A percentile compares a stretch with the other conserved stretches of the same genome.
Evolutionary conservation across 2,329 filamentous ascomycete species (phyloP).

Genomic region (Epichloe scottii): DNA sequence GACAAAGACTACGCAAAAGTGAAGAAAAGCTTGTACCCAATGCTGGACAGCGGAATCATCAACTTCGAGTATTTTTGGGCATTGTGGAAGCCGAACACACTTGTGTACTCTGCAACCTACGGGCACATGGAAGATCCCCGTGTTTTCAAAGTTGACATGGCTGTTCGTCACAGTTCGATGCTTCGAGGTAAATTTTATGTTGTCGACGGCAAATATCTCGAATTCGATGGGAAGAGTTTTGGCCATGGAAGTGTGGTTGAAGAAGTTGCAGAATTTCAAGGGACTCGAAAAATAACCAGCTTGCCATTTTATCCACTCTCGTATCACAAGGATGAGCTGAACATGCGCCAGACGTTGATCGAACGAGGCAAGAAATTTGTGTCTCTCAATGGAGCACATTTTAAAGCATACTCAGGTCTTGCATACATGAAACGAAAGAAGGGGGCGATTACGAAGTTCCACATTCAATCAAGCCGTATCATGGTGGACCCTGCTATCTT

Average conservation of each 20-base stretch:
- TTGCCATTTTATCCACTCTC: conserved; percentile 64
- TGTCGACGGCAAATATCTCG: conserved; percentile 68
- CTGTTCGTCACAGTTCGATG: conserved; percentile 56
- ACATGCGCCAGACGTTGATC: conserved; percentile 53
- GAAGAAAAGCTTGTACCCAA: conserved; percentile 66
- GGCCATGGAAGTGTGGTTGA: conserved; percentile 60
- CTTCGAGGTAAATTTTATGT: conserved; percentile 64
- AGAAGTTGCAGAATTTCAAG: conserved; percentile 65
- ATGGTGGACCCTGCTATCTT: conserved; percentile 82
- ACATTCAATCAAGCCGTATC: conserved; percentile 73
- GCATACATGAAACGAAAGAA: conserved; percentile 77
- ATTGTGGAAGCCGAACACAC: conserved; percentile 74
- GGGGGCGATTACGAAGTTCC: conserved; percentile 51
- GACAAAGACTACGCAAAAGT: conserved; percentile 67
- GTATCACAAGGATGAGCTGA: conserved; percentile 62
- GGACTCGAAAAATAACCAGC: conserved; percentile 69
- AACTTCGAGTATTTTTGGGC: conserved; percentile 86
- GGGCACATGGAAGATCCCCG: conserved; percentile 63
- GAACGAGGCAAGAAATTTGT: conserved; percentile 79
- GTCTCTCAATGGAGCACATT: conserved; percentile 67
- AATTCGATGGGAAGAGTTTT: conserved; percentile 80
- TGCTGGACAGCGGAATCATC: conserved; percentile 71
- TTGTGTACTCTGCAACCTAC: conserved; percentile 68
- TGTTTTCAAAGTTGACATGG: conserved; percentile 70
- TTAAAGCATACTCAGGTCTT: conserved; percentile 71